Conservation (phyloP, 331 rosid species). For the Pyrus hybrid region DNA sequence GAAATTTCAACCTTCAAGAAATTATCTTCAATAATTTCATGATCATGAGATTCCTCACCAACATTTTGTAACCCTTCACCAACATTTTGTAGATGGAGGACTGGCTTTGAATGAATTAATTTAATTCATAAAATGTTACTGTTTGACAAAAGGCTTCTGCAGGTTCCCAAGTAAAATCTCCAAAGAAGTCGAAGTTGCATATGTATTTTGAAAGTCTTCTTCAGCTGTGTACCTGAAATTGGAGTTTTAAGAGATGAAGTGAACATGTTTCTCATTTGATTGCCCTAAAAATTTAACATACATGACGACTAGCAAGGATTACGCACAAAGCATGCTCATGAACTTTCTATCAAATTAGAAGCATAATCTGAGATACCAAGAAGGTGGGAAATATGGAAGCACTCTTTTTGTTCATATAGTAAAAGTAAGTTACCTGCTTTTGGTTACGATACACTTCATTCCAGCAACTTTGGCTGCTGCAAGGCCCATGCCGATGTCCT, state of each 20-base stretch:
- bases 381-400: neutral
- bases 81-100: neutral
- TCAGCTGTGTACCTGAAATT: conserved; percentile 69
- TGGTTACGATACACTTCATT: conserved; percentile 85
- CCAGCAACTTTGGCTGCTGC: conserved; percentile 40
- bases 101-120: neutral
- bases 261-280: neutral
- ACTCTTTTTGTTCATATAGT: neutral
- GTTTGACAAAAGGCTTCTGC: neutral
- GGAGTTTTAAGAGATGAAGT: neutral
- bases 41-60: too few species aligned
- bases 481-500: neutral
- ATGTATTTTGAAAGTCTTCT: conserved; percentile 82
- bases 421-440: conserved; percentile 59
- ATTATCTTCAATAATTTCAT: too few species aligned
- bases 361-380: too few species aligned
- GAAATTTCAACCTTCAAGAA: too few species aligned
- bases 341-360: too few species aligned
- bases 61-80: too few species aligned
- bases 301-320: too few species aligned
- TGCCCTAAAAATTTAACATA: neutral
- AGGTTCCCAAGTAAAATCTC: conserved; percentile 37
- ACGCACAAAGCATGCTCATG: too few species aligned
- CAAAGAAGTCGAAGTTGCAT: conserved; percentile 88
- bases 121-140: too few species aligned